Evolutionary conservation across 2,329 filamentous ascomycete genomes (phyloP), one percentile per base, ranked within the genome.

Genomic region (Ceratocystis cubensis): DNA sequence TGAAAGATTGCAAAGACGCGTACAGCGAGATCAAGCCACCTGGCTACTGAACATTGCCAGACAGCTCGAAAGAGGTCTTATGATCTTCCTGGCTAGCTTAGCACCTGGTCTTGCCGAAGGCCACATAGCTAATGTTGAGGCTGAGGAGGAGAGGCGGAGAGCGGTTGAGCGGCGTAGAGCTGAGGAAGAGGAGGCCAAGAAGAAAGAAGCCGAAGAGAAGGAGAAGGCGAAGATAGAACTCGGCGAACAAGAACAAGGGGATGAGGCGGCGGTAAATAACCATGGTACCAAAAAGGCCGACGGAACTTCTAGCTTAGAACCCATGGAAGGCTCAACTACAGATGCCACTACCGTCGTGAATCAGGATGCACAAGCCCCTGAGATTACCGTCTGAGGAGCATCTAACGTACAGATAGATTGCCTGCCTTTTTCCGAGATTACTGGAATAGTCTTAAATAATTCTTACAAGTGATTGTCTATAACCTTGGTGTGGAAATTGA

Each of bases 81-180:
- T 87, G 17, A 76, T 88, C 28, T 87, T 88, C 71, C 75, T 88
- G 25, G 85, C 85, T 22, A 88, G 85, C 72, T 80, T 88, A 68
- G 83, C 84, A 1, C 85, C 85, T 0, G 85, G 85, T 8, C 80
- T 88, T 28, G 84, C 84, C 0, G 85, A 88, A 74, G 77, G 84
- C 62, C 85, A 88, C 69, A 86, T 88, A 68, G 81, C 80, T 28
- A 78, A 82, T 57, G 73, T 84, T 1, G 82, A 84, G 70, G 81
- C 79, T 3, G 79, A 82, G 66, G 79, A 78, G 48, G 80, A 80
- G 70, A 72, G 75, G 50, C 74, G 78, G 68, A 75, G 78, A 30
- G 75, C 75, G 70, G 76, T 75, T 48, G 76, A 53, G 72, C 75
- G 48, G 74, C 73, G 37, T 72, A 72, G 15, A 64, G 61, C 48